Evolutionary conservation across 257 asterid genomes (phyloP).

Genomic region (Fraxinus cuspidata): DNA sequence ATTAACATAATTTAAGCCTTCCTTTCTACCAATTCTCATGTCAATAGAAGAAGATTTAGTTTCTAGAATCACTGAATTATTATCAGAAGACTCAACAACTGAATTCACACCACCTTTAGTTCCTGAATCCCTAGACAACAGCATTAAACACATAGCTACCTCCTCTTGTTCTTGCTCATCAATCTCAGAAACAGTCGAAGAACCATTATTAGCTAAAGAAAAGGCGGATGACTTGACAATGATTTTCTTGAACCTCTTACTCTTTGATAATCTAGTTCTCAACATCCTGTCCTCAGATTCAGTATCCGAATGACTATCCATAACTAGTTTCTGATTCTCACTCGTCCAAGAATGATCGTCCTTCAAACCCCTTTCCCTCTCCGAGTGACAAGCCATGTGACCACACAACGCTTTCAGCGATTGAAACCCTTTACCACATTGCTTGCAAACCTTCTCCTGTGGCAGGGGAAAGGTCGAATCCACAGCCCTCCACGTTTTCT

Average conservation of each 20-base stretch:
- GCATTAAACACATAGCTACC: constrained; percentile 74
- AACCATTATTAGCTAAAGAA: constrained; percentile 48
- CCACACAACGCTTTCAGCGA: constrained; percentile 93
- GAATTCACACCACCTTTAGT: constrained; percentile 62
- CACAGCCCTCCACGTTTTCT: constrained; percentile 77
- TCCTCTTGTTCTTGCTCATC: constrained; percentile 81
- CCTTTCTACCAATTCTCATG: constrained; percentile 38
- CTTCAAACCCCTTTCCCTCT: constrained; percentile 58
- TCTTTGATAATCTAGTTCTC: constrained; percentile 45
- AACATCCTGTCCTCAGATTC: constrained; percentile 53
- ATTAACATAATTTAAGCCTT: constrained; percentile 17
- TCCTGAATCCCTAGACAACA: constrained; percentile 78
- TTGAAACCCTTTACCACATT: constrained; percentile 92
- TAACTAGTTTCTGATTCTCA: constrained; percentile 55
- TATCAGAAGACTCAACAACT: constrained; percentile 86
- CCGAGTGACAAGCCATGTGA: constrained; percentile 98
- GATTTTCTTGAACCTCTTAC: constrained; percentile 54
- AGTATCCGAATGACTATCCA: constrained; percentile 66
- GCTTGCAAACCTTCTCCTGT: constrained; percentile 71
- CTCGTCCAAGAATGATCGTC: constrained; percentile 86
- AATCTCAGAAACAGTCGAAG: constrained; percentile 71
- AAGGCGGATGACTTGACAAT: constrained; percentile 44
- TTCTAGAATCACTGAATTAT: constrained; percentile 74
- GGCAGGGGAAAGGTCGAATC: constrained; percentile 48
- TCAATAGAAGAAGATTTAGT: constrained; percentile 76